Evolutionary conservation across 768 basidiomycete genomes (phyloP).

Genomic region (Favolaschia claudopus): DNA sequence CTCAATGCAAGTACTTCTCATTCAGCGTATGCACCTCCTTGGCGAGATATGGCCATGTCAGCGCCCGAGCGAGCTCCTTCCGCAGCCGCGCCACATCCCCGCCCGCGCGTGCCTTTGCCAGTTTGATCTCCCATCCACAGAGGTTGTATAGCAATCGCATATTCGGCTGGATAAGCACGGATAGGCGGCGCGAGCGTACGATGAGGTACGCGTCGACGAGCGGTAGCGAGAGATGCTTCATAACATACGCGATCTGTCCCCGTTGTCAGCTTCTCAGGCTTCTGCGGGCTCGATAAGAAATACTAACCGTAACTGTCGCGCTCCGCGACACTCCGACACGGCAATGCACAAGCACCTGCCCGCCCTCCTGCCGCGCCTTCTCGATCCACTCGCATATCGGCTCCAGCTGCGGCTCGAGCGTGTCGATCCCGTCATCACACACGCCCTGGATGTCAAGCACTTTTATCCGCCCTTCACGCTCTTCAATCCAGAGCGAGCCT

Average conservation of each 20-base stretch:
- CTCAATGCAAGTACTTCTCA: constrained; percentile 74
- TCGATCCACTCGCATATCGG: constrained; percentile 96
- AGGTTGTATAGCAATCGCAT: constrained; percentile 95
- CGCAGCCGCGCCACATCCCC: constrained; percentile 57
- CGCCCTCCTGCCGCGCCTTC: constrained; percentile 79
- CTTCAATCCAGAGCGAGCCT: constrained; percentile 87
- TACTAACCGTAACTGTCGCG: constrained; percentile 87
- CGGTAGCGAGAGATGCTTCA: constrained; percentile 87
- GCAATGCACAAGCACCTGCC: constrained; percentile 94
- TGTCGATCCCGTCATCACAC: constrained; percentile 97
- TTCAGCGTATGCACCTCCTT: constrained; percentile 87
- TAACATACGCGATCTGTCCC: constrained; percentile 90
- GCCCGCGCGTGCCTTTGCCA: constrained; percentile 78
- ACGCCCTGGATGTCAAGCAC: constrained; percentile 92
- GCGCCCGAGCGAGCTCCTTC: constrained; percentile 68
- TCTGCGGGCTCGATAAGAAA: too few species aligned
- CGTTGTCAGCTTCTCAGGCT: too few species aligned
- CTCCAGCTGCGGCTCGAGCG: constrained; percentile 86
- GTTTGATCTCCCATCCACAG: constrained; percentile 91
- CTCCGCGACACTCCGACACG: constrained; percentile 98
- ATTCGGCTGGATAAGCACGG: constrained; percentile 93
- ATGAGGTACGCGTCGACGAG: constrained; percentile 95
- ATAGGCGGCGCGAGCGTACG: constrained; percentile 88
- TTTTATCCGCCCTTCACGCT: constrained; percentile 87
- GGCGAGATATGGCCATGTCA: constrained; percentile 87